Evolutionary conservation across 805 yeast genomes (phyloP).

Genomic region (Candida maltosa): DNA sequence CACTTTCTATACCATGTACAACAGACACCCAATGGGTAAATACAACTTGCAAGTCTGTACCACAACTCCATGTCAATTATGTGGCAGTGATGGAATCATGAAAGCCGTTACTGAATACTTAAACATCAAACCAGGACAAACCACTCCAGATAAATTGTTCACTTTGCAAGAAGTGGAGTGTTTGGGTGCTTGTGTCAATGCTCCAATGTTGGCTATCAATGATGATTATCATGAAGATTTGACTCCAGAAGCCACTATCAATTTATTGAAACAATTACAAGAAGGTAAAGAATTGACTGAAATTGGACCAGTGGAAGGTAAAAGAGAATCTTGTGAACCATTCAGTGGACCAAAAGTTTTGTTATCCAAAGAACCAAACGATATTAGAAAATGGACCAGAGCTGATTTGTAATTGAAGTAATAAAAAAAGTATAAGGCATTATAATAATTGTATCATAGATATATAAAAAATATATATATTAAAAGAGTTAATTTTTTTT

Average conservation of each 20-base stretch:
- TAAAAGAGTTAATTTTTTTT: neutral
- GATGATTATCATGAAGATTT: constrained; percentile 83
- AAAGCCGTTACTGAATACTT: constrained; percentile 61
- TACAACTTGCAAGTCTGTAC: constrained; percentile 83
- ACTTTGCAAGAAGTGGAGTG: constrained; percentile 88
- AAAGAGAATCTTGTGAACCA: constrained; percentile 77
- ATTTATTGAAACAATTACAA: constrained; percentile 59
- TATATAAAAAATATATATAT: constrained; percentile 1
- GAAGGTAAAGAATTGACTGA: constrained; percentile 54
- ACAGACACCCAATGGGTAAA: constrained; percentile 82
- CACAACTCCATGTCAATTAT: constrained; percentile 84
- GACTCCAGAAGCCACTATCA: constrained; percentile 61
- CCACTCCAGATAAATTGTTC: constrained; percentile 70
- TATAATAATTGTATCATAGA: neutral
- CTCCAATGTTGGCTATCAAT: constrained; percentile 82
- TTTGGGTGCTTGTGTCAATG: constrained; percentile 89
- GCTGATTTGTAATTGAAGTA: constrained; percentile 49
- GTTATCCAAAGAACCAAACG: constrained; percentile 58
- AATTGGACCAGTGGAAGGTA: constrained; percentile 64
- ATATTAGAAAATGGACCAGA: constrained; percentile 69
- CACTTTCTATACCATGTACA: constrained; percentile 88
- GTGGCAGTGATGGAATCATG: constrained; percentile 79
- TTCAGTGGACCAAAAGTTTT: constrained; percentile 65
- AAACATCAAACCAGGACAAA: constrained; percentile 70
- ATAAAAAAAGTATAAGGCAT: neutral